phyloP scores from a whole-genome alignment of 1,284 basidiomycete genomes.

The Gymnopus androsaceus region DNA sequence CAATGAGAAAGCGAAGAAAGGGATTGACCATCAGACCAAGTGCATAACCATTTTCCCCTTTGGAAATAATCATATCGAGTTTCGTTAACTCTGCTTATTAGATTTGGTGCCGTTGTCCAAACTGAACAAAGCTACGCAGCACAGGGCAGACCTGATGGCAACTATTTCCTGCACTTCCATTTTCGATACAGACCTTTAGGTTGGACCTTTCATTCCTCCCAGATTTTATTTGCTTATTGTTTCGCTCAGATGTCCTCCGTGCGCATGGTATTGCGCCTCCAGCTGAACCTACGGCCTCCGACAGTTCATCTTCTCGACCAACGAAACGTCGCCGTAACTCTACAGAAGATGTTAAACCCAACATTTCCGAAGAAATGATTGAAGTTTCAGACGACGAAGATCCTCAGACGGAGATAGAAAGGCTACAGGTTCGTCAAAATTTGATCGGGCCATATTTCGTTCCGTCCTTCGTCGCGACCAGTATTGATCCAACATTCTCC shows the following conservation, averaged over 20 bases:
- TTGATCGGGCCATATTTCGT: not conserved
- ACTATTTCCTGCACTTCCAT: not conserved
- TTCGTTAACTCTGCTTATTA: not conserved
- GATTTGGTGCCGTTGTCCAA: not conserved
- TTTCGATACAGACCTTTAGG: conserved; percentile 1
- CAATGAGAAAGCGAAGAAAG: conserved; percentile 6
- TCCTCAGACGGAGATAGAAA: not conserved
- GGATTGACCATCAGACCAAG: conserved; percentile 1
- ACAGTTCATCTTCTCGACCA: not conserved
- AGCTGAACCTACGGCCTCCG: not conserved
- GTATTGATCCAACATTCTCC: not conserved
- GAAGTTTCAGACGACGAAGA: conserved; percentile 2
- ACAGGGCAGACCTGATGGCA: not conserved
- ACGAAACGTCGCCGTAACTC: not conserved
- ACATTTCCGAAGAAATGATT: not conserved
- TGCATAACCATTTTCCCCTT: not conserved
- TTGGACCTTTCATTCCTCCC: not conserved
- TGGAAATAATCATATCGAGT: not conserved
- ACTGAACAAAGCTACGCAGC: not conserved
- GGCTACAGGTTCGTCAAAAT: not conserved
- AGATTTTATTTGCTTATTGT: not conserved
- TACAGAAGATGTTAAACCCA: not conserved
- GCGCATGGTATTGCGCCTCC: conserved; percentile 1
- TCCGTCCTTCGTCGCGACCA: not conserved
- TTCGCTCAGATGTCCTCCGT: not conserved